Evolutionary conservation across 2,329 filamentous ascomycete genomes (phyloP).

Genomic region (Ramularia endophylla): DNA sequence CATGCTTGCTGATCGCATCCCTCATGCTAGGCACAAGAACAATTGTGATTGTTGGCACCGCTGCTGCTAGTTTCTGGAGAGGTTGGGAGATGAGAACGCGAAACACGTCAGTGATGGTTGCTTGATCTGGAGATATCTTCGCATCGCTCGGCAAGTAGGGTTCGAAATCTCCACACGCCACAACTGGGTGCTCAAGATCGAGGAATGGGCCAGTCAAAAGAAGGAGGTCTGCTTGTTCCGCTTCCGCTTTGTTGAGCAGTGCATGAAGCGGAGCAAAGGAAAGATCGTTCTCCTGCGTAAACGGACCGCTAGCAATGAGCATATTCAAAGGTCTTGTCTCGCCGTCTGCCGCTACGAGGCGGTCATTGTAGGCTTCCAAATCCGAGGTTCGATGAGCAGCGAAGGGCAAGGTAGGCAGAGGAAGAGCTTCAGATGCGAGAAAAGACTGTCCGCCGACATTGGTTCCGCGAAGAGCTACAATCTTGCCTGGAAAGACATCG

Average conservation of each 20-base stretch:
- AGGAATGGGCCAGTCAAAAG: constrained; percentile 84
- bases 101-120: constrained; percentile 78
- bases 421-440: constrained; percentile 68
- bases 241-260: constrained; percentile 70
- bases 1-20: constrained; percentile 73
- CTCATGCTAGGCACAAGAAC: constrained; percentile 78
- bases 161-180: constrained; percentile 53
- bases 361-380: constrained; percentile 63
- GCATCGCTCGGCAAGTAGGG: constrained; percentile 37
- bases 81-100: constrained; percentile 69
- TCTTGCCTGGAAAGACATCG: constrained; percentile 91
- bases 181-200: constrained; percentile 81
- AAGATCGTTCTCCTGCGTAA: constrained; percentile 86
- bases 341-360: constrained; percentile 58
- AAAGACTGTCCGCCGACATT: constrained; percentile 85
- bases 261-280: constrained; percentile 82
- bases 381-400: constrained; percentile 63
- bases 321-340: constrained; percentile 64
- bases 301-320: constrained; percentile 77
- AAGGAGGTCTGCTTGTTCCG: constrained; percentile 69
- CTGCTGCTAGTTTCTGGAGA: constrained; percentile 61
- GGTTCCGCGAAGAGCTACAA: constrained; percentile 78
- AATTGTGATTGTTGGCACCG: constrained; percentile 74
- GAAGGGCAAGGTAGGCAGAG: constrained; percentile 66
- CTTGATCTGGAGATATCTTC: constrained; percentile 56